Evolutionary conservation across 371 early-diverging fungal species (phyloP).

Genomic region (Circinella minor): DNA sequence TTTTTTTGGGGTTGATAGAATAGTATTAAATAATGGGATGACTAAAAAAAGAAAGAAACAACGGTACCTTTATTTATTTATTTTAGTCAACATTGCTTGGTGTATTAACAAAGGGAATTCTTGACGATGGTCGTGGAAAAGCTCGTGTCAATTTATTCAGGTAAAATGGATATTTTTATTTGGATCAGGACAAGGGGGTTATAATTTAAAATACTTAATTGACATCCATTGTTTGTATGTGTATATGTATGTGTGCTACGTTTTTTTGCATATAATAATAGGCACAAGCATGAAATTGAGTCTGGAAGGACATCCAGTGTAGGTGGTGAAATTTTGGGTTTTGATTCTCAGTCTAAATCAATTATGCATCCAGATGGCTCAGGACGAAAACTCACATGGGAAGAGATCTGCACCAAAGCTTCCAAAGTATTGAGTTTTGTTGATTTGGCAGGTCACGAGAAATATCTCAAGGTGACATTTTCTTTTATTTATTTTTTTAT

Average conservation of each 20-base stretch:
- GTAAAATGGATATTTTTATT: slow-evolving; percentile 22
- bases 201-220: too few species aligned
- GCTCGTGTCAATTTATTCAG: slow-evolving; percentile 88
- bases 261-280: slow-evolving; percentile 8
- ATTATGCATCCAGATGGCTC: slow-evolving; percentile 40
- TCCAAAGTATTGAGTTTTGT: slow-evolving; percentile 87
- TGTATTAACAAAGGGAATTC: slow-evolving; percentile 84
- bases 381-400: slow-evolving; percentile 79
- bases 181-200: not conserved
- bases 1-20: not conserved
- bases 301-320: slow-evolving; percentile 92
- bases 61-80: not conserved
- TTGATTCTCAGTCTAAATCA: slow-evolving; percentile 67
- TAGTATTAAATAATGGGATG: not conserved
- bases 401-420: slow-evolving; percentile 76
- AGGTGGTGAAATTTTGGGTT: slow-evolving; percentile 90
- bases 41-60: slow-evolving; percentile 3
- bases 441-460: slow-evolving; percentile 94
- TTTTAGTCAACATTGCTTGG: slow-evolving; percentile 86
- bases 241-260: too few species aligned
- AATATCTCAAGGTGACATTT: slow-evolving; percentile 75
- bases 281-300: slow-evolving; percentile 94
- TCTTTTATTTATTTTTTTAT: not conserved
- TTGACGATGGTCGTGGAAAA: slow-evolving; percentile 94
- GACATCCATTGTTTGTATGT: not conserved